Conservation (phyloP, 441 rosid species). For the Populus tomentosa region DNA sequence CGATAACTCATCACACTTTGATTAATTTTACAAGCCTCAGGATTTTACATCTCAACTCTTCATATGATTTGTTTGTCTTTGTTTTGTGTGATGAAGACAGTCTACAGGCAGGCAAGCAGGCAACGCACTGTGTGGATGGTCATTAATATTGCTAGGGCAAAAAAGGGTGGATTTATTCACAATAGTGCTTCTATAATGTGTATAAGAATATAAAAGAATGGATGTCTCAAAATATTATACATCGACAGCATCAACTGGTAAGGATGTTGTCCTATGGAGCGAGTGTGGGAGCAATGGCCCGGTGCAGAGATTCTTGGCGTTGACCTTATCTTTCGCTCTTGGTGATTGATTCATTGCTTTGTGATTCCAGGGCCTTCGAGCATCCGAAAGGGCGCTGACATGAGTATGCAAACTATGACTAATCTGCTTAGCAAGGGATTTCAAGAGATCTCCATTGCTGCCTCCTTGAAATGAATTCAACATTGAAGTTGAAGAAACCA, state of each 20-base stretch:
- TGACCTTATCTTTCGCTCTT: conserved; percentile 17
- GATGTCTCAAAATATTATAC: conserved; percentile 29
- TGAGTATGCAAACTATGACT: conserved; percentile 12
- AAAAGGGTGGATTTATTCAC: conserved; percentile 11
- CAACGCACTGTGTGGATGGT: not conserved
- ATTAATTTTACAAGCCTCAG: too few relatives aligned
- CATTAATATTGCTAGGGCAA: conserved; percentile 8
- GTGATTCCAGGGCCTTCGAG: conserved; percentile 28
- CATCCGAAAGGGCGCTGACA: conserved; percentile 20
- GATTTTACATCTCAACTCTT: not conserved
- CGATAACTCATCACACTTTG: not conserved
- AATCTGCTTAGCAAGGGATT: conserved; percentile 14
- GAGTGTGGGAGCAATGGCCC: conserved; percentile 47
- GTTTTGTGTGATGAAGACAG: too few relatives aligned
- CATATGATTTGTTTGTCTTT: not conserved
- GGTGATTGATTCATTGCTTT: conserved; percentile 25
- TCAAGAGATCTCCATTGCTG: conserved; percentile 13
- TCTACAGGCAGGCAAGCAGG: not conserved
- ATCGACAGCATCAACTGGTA: conserved; percentile 70
- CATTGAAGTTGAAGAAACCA: conserved; percentile 5
- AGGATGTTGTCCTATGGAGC: conserved; percentile 58
- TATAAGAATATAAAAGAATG: conserved; percentile 33
- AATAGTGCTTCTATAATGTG: conserved; percentile 22
- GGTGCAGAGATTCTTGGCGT: conserved; percentile 27
- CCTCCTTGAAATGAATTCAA: conserved; percentile 16